These are phyloP conservation scores for Asterochloris sp. DNA, from an alignment of 139 green algal species.

Conservation along the genomic window DNA sequence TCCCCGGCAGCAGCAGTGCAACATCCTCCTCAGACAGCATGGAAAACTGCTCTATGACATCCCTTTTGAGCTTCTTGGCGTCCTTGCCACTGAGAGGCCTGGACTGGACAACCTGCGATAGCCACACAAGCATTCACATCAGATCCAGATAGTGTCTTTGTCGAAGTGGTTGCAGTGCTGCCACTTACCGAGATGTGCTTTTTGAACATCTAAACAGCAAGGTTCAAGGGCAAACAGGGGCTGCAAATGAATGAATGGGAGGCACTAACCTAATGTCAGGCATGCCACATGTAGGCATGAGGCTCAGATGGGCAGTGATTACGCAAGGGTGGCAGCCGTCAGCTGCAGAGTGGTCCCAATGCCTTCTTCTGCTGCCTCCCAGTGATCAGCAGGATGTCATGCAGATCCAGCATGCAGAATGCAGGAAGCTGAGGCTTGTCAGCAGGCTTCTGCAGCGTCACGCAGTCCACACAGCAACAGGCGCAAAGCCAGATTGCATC, in stretches of 20 bases:
- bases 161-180: too few species aligned
- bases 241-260: background rate
- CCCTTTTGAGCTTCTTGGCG: constrained; percentile 9
- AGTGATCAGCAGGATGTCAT: too few species aligned
- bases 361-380: too few species aligned
- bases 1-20: background rate
- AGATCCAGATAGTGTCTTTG: background rate
- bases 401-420: too few species aligned
- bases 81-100: constrained; percentile 5
- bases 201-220: background rate
- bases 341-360: too few species aligned
- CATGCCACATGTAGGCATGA: background rate
- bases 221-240: background rate
- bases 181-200: background rate
- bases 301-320: too few species aligned
- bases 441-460: too few species aligned
- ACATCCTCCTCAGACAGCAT: background rate
- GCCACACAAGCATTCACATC: background rate
- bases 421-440: too few species aligned
- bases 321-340: too few species aligned
- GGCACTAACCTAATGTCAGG: background rate
- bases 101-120: background rate
- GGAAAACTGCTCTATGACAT: background rate
- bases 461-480: too few species aligned
- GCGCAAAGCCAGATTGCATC: too few species aligned